Evolutionary conservation across 1,284 basidiomycete species (phyloP), one percentile per base, ranked within the genome.

Genomic region (Pseudozyma flocculosa): DNA sequence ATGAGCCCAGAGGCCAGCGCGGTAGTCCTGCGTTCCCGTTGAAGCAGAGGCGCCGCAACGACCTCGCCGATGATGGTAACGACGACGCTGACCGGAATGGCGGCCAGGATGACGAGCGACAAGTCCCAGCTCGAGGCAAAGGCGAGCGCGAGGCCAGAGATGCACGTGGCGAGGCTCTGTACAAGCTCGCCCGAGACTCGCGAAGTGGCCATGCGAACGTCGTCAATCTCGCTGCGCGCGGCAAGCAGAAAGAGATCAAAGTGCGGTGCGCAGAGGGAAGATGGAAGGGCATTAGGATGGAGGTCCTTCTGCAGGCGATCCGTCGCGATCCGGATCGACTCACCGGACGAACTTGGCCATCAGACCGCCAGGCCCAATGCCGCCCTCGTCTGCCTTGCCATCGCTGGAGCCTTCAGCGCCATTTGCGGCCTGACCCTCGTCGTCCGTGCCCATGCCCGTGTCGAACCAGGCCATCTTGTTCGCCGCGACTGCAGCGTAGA

Each of bases 51-150:
- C 4, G 80, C 79, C 2, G 61, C 70, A 7, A 68, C 40, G 11
- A 66, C 41, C 76, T 94, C 89, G 14, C 90, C 88, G 54, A 89
- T 70, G 14, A 82, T 83, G 68, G 93, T 89, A 1, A 64, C 39
- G 41, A 90, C 83, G 67, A 88, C 82, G 52, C 93, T 84, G 57
- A 89, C 73, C 0, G 94, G 95, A n/a, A 96, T 86, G 7, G 89
- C 86, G 26, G 89, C 87, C 46, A 97, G 86, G 61, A 95, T 90
- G 78, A 97, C 89, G 40, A 97, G 84, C 8, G 94, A 89, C 45
- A 99, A 85, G 0, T 85, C 80, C 80, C 88, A 92, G 2, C 88
- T 89, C 63, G 86, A 86, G 53, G 82, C 73, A 72, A 98, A 88
- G 3, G 90, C 91, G 54, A 98, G 86, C 30, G 85, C 79, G 54